Evolutionary conservation across 2,329 filamentous ascomycete genomes (phyloP).

Genomic region (Drechslerella dactyloides): DNA sequence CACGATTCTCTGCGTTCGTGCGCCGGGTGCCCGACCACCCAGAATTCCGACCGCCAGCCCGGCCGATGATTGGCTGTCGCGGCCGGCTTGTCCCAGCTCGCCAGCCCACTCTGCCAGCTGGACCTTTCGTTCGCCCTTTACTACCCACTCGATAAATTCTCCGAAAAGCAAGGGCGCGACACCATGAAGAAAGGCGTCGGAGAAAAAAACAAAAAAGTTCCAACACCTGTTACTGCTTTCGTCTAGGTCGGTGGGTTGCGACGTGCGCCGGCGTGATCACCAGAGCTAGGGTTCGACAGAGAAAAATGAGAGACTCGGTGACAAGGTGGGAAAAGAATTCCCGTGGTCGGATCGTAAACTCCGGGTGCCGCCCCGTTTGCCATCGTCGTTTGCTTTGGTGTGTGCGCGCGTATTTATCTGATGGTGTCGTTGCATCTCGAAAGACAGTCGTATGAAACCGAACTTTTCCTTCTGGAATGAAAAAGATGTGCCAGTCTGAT

Average conservation of each 20-base stretch:
- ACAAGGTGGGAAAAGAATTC: not conserved
- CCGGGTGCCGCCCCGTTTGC: not conserved
- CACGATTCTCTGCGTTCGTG: slow-evolving; percentile 35
- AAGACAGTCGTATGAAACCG: too few relatives aligned
- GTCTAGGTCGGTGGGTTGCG: slow-evolving; percentile 34
- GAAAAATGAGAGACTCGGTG: slow-evolving; percentile 1
- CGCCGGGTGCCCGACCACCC: slow-evolving; percentile 32
- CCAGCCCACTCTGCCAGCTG: slow-evolving; percentile 30
- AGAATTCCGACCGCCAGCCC: slow-evolving; percentile 5
- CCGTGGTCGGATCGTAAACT: slow-evolving; percentile 2
- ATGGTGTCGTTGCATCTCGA: not conserved
- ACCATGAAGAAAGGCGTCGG: slow-evolving; percentile 15
- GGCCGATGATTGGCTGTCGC: slow-evolving; percentile 31
- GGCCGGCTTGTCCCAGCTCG: slow-evolving; percentile 29
- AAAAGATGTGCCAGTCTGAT: not conserved
- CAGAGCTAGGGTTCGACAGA: slow-evolving; percentile 3
- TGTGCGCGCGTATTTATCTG: not conserved
- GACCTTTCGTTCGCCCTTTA: not conserved
- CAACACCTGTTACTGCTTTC: slow-evolving; percentile 38
- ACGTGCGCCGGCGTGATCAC: slow-evolving; percentile 24
- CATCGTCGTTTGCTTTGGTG: not conserved
- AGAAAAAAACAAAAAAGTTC: slow-evolving; percentile 34
- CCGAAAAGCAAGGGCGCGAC: slow-evolving; percentile 48
- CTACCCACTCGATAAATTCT: slow-evolving; percentile 50
- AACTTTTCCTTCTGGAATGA: too few relatives aligned